Evolutionary conservation across 2,329 filamentous ascomycete genomes (phyloP), one percentile per base, ranked within the genome.

Genomic region (Penicillium sp.): DNA sequence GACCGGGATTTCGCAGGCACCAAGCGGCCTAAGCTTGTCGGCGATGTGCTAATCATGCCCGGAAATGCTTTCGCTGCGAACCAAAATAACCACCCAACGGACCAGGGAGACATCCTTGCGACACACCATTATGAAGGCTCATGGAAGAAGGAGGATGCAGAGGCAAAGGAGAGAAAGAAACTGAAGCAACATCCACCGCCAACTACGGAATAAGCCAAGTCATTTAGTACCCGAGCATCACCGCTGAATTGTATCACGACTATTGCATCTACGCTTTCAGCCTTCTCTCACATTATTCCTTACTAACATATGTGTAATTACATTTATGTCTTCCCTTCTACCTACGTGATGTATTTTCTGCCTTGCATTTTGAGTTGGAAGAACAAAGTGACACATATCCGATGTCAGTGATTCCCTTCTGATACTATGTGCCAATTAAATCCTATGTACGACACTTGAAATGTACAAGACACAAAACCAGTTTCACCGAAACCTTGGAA

Each of bases 11-110:
- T 65, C 14, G 43, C 62, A 13, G 49, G 32, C 3, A 61, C 54
- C 13, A 67, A 65, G 18, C 50, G 46, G 7, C 65, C 63, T 1
- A 66, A 54, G 39, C 9, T 66, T 9, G 45, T 68, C 11, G 65
- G 61, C 5, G 65, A 68, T 60, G 55, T 67, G 8, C 39, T 68
- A 13, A 56, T 67, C 38, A 62, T 67, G 62, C 66, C 64, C 1
- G 62, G 62, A 0, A 55, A 55, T 38, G 53, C 65, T 8, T 68
- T 68, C 45, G 65, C 64, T 16, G 63, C 59, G 3, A 11, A 41
- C n/a, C 60, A 67, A 50, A 65, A 65, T 22, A 58, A 58, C 11
- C 52, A 56, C 21, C 65, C 59, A 1, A 54, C 45, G 0, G 59
- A 67, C 21, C 57, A 56, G 21, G 52, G 57, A 1, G 52, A 59